Base-by-base conservation (phyloP, 2,329 filamentous ascomycete genomes). In the Fusarium keratoplasticum region DNA sequence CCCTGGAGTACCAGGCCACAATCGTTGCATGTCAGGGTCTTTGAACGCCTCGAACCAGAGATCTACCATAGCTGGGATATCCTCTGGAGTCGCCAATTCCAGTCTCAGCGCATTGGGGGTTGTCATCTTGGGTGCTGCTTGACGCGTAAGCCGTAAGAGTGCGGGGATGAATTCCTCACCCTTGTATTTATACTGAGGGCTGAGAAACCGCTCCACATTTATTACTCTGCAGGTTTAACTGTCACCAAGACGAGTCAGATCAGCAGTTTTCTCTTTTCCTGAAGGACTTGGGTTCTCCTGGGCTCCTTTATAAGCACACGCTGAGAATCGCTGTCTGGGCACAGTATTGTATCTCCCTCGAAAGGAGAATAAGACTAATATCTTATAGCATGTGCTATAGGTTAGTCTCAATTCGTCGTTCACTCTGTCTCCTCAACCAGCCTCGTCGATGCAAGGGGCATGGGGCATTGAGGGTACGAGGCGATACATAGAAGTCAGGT, bases 1-100 rank as follows among this genome's bases (percentile, higher is more conserved):
- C 14, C 47, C 50, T 14, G 68, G 64, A 11, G 73, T 76, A 29
- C 74, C 70, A 42, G 73, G 73, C 73, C 73, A 75, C 8, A 75
- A 29, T 10, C 31, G 62, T 16, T 42, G 62, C 14, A 75, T 66
- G 6, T 42, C 65, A 2, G 65, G 57, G 35, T 74, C 68, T 27
- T 65, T 72, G 20, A 75, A 75, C 11, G 67, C 70, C 13, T 65
- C 71, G 8, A 66, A 76, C 73, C 73, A 76, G 11, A 76, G 22
- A 3, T 76, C 65, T 6, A 64, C 71, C 18, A 76, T 57, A 4
- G 33, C 31, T 7, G 62, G 40, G 2, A 74, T 25, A 27, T 76
- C 73, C 5, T 70, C 61, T 18, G 64, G 31, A 6, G 57, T 61
- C 6, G 60, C 70, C 5, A 55, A 10, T 40, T 75, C 61, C 3